phyloP scores from a whole-genome alignment of 2,329 filamentous ascomycete species.

The Penicillium brasilianum region DNA sequence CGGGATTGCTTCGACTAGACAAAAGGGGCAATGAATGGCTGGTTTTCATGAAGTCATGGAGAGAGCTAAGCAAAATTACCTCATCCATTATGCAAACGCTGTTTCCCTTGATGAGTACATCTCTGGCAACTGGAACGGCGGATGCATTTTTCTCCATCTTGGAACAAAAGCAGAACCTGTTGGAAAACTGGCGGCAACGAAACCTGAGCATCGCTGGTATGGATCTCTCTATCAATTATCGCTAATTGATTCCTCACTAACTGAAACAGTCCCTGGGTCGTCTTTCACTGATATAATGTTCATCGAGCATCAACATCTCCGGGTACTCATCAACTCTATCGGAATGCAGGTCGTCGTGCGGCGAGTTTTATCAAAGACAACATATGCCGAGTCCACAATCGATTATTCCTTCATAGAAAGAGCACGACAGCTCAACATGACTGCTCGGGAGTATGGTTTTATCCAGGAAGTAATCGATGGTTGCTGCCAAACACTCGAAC shows the following conservation, averaged over 20 bases:
- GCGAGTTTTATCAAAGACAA: slow-evolving; percentile 33
- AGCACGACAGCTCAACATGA: slow-evolving; percentile 19
- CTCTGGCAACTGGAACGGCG: slow-evolving; percentile 39
- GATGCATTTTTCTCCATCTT: slow-evolving; percentile 10
- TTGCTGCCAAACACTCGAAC: slow-evolving; percentile 52
- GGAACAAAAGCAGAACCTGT: slow-evolving; percentile 17
- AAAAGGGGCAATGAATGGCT: slow-evolving; percentile 44
- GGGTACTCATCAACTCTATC: slow-evolving; percentile 43
- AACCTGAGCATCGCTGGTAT: slow-evolving; percentile 6
- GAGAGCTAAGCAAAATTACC: slow-evolving; percentile 43
- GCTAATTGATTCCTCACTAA: background rate
- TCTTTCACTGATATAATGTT: slow-evolving; percentile 48
- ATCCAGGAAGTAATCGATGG: slow-evolving; percentile 57
- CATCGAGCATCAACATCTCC: slow-evolving; percentile 52
- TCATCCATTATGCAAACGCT: slow-evolving; percentile 52
- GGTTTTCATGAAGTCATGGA: slow-evolving; percentile 52
- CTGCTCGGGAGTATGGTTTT: slow-evolving; percentile 49
- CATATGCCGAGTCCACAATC: slow-evolving; percentile 14
- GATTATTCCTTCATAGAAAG: slow-evolving; percentile 16
- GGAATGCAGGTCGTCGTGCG: slow-evolving; percentile 58
- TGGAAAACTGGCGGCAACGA: slow-evolving; percentile 18
- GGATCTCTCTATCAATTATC: background rate
- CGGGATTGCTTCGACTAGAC: background rate
- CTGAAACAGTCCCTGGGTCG: background rate
- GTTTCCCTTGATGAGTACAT: slow-evolving; percentile 51